Evolutionary conservation across 2,329 filamentous ascomycete species (phyloP).

Genomic region (Alternaria ethzedia): DNA sequence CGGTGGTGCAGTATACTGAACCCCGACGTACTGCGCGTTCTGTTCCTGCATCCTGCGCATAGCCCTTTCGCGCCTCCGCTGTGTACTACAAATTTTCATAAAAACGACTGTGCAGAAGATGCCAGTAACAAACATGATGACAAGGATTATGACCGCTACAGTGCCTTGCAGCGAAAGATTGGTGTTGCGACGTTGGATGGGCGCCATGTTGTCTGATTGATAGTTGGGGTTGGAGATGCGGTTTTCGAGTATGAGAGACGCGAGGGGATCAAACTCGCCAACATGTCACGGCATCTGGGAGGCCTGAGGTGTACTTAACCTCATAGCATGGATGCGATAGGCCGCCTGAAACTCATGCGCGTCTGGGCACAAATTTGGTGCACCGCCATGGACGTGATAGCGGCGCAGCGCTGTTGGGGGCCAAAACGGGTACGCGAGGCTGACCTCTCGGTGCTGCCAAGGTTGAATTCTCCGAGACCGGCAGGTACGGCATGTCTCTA

Average conservation of each 20-base stretch:
- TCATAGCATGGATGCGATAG: neutral
- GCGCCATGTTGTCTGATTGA: conserved; percentile 10
- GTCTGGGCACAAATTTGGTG: neutral
- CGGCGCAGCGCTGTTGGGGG: conserved; percentile 9
- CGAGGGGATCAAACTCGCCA: neutral
- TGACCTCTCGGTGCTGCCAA: neutral
- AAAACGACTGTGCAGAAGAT: conserved; percentile 10
- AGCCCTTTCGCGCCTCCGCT: conserved; percentile 10
- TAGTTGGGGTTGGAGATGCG: neutral
- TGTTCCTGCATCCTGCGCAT: conserved; percentile 16
- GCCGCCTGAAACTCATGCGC: neutral
- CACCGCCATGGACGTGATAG: neutral
- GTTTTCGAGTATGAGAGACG: neutral
- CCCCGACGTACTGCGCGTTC: conserved; percentile 1
- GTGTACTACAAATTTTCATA: conserved; percentile 13
- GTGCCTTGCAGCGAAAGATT: conserved; percentile 1
- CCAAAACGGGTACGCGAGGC: conserved; percentile 2
- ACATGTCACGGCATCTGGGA: neutral
- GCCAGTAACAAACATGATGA: neutral
- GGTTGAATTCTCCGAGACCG: neutral
- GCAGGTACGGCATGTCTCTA: neutral
- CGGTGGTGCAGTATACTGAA: neutral
- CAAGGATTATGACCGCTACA: conserved; percentile 1
- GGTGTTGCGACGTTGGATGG: conserved; percentile 9
- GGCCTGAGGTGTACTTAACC: neutral